phyloP scores from a whole-genome alignment of 31 red algal species.

The Bonnemaisonia californica region DNA sequence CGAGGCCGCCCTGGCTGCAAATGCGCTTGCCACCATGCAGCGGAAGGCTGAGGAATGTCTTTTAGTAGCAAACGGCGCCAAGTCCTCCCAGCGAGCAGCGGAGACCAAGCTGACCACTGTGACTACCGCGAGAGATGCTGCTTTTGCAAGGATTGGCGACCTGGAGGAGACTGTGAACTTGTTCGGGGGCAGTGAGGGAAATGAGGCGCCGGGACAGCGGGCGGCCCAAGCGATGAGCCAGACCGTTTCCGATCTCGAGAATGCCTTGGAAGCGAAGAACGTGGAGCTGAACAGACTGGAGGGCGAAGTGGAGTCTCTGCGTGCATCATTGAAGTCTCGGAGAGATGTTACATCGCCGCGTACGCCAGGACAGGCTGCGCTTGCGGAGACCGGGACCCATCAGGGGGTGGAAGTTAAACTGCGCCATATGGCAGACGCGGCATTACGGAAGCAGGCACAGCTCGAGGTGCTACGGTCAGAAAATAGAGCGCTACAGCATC shows the following conservation, averaged over 20 bases:
- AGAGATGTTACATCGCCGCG: constrained; percentile 45
- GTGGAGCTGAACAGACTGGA: constrained; percentile 69
- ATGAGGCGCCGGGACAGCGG: constrained; percentile 41
- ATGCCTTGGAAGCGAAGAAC: constrained; percentile 74
- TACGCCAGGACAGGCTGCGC: not conserved
- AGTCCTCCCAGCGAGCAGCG: constrained; percentile 40
- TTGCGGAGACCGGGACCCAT: constrained; percentile 9
- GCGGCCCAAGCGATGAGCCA: constrained; percentile 54
- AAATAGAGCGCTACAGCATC: constrained; percentile 62
- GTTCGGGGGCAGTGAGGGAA: constrained; percentile 31
- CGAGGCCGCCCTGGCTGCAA: constrained; percentile 56
- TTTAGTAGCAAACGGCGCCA: constrained; percentile 35
- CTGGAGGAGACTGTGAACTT: constrained; percentile 22
- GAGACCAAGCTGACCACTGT: constrained; percentile 45
- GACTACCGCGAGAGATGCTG: constrained; percentile 57
- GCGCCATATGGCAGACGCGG: constrained; percentile 70
- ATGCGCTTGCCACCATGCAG: constrained; percentile 59
- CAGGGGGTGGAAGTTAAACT: constrained; percentile 69
- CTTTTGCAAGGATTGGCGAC: constrained; percentile 51
- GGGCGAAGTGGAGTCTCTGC: constrained; percentile 61
- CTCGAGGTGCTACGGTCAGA: constrained; percentile 73
- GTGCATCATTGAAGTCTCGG: constrained; percentile 28
- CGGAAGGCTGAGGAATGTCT: constrained; percentile 54
- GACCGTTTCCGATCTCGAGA: constrained; percentile 69
- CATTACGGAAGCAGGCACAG: constrained; percentile 75